Evolutionary conservation across 2,329 filamentous ascomycete genomes (phyloP), one percentile per base, ranked within the genome.

Genomic region (Chaetomium olivaceum): DNA sequence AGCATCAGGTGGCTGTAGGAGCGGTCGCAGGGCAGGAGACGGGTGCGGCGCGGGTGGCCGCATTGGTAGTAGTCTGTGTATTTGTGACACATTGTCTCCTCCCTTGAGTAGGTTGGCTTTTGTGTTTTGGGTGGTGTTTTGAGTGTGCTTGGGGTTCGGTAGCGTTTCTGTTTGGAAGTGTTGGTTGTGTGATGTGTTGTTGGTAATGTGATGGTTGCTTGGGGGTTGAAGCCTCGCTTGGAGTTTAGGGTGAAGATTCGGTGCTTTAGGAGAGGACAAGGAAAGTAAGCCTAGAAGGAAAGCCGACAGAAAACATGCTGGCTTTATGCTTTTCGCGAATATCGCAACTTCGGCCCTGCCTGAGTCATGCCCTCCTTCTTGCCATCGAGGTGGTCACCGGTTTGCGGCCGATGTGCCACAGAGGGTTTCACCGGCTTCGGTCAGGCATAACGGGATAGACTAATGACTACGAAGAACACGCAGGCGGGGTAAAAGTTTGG

Each of bases 41-140:
- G 62, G 19, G 27, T 43, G 27, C 56, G 33, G 50, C 21, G 51
- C 12, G 29, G 33, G 48, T 64, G 62, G n/a, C 51, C 36, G 57
- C 62, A 64, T 11, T 7, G 55, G 48, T 48, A 51, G 62, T 64
- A 60, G 36, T 64, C 62, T 23, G 33, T 50, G 62, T 60, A 64
- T 36, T 27, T 33, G 16, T 11, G 39, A 50, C 62, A 64, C 62
- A 64, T 64, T 60, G 36, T 21, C 14, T 52, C n/a, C n/a, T n/a
- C n/a, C n/a, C 51, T 39, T 21, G 3, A 16, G 39, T 48, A 39
- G 21, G 5, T 27, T 14, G 25, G 23, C 23, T n/a, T 21, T 14
- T 29, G 39, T 7, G 16, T n/a, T 36, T 39, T 19, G 25, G 23
- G 23, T 8, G 12, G 27, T 52, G 14, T 4, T 27, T 56, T 11